Percentiles rank a stretch among this genome's conserved stretches.
Evolutionary conservation across 139 green algal genomes (phyloP).

Genomic region (Eudorina sp.): DNA sequence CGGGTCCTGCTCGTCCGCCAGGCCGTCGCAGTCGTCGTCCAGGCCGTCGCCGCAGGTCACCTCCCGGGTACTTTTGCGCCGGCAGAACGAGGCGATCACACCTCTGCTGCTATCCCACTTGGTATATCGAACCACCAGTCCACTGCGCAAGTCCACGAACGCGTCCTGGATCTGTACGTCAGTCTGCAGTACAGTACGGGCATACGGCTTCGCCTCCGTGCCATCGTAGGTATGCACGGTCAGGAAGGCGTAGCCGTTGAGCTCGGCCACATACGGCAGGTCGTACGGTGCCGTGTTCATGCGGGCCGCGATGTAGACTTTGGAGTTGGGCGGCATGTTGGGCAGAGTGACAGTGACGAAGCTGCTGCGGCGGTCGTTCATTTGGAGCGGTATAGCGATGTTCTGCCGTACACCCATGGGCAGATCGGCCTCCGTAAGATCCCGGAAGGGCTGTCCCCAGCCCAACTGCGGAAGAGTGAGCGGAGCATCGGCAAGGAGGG

Average conservation of each 20-base stretch:
- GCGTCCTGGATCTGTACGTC: not conserved
- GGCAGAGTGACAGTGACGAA: not conserved
- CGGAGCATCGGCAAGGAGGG: no score
- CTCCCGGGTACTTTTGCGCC: not conserved
- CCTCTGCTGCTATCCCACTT: not conserved
- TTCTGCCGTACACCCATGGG: not conserved
- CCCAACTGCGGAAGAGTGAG: not conserved
- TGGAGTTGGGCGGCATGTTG: not conserved
- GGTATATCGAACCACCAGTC: not conserved
- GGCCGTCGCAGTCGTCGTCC: conserved; percentile 36
- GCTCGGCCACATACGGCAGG: not conserved
- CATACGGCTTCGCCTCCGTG: not conserved
- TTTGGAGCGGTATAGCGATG: not conserved
- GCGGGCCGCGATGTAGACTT: not conserved
- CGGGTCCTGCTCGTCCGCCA: not conserved
- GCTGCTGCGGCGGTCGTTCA: not conserved
- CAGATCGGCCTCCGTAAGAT: not conserved
- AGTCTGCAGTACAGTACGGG: not conserved
- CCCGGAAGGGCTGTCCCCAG: not conserved
- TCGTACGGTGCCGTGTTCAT: conserved; percentile 2
- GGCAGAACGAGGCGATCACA: not conserved
- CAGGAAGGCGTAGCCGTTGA: not conserved
- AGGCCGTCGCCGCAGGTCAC: not conserved
- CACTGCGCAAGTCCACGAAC: not conserved
- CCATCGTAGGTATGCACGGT: conserved; percentile 29